Base-by-base conservation (phyloP, 2,329 filamentous ascomycete species). In the Verticillium albo-atrum region DNA sequence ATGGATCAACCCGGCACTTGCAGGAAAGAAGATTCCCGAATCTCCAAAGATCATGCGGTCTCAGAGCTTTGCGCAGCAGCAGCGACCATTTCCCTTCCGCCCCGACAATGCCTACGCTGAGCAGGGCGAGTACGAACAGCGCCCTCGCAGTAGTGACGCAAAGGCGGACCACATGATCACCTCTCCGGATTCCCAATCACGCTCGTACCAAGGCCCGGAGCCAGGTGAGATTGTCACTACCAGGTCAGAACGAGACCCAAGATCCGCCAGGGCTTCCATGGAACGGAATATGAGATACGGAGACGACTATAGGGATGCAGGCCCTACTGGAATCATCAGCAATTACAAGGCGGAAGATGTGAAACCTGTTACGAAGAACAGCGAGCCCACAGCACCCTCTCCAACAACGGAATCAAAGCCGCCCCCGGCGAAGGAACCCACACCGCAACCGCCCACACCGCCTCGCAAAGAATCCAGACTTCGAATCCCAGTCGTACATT, bases 1-100 rank as follows among this genome's bases (percentile, higher is more conserved):
- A 68, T 86, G 83, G 83, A 81, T 83, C 60, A 84, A 84, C 56
- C 80, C 82, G 3, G 79, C 77, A 28, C 65, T 82, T 6, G 64
- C 64, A 5, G 67, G 64, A 4, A 83, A 80, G 68, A 81, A 81
- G 60, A 70, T 73, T 0, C 78, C 81, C 2, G 80, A 82, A 20
- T 84, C 81, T 2, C 82, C 83, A 2, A 82, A 82, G 62, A 67
- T 77, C 30, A 78, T 76, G 64, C 74, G 82, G 59, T 79, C 81
- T 1, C 80, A 80, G 61, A 82, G 77, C 58, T 79, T 83, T 64
- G 74, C 74, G 15, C 74, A 76, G 47, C 77, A 78, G 32, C 73
- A 75, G 23, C 68, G 78, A 70, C 65, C 75, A 63, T 61, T 67
- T 63, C 35, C 74, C 67, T 62, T 70, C 69, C 60, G 78, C 72